Conservation (phyloP, 768 basidiomycete genomes). For the Psilocybe cyanescens region DNA sequence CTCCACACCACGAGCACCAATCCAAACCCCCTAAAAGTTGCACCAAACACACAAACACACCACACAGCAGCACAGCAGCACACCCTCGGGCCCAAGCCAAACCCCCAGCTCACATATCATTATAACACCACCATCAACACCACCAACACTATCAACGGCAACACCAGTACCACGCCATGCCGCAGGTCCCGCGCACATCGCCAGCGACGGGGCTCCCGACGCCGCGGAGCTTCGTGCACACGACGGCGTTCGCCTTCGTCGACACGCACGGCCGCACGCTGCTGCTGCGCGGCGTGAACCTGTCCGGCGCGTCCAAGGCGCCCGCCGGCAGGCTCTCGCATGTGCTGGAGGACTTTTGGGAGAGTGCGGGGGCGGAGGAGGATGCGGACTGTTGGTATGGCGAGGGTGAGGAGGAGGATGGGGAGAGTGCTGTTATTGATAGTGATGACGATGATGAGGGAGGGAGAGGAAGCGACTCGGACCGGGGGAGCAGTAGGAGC, state of each 20-base stretch:
- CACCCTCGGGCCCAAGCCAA: too few species aligned
- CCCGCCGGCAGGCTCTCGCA: constrained; percentile 75
- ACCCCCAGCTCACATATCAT: too few species aligned
- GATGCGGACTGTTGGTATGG: not conserved
- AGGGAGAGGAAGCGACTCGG: not conserved
- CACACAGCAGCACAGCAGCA: too few species aligned
- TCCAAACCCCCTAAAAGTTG: too few species aligned
- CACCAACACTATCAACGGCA: not conserved
- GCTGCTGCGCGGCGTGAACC: constrained; percentile 92
- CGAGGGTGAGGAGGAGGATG: constrained; percentile 45
- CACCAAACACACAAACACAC: too few species aligned
- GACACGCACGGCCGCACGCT: constrained; percentile 77
- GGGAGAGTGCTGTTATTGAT: constrained; percentile 31
- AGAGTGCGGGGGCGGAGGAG: constrained; percentile 48
- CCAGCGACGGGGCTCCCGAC: constrained; percentile 58
- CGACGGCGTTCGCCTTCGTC: constrained; percentile 69
- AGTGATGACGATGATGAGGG: not conserved
- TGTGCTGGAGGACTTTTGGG: constrained; percentile 80
- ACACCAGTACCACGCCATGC: constrained; percentile 7
- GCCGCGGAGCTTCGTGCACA: constrained; percentile 61
- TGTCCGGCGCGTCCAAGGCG: constrained; percentile 87
- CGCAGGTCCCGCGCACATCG: constrained; percentile 34
- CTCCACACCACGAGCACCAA: too few species aligned
- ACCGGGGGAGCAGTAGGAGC: not conserved
- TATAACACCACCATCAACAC: not conserved